Base-by-base conservation (phyloP, 495 filamentous ascomycete genomes). In the Hypoxylon rickii region DNA sequence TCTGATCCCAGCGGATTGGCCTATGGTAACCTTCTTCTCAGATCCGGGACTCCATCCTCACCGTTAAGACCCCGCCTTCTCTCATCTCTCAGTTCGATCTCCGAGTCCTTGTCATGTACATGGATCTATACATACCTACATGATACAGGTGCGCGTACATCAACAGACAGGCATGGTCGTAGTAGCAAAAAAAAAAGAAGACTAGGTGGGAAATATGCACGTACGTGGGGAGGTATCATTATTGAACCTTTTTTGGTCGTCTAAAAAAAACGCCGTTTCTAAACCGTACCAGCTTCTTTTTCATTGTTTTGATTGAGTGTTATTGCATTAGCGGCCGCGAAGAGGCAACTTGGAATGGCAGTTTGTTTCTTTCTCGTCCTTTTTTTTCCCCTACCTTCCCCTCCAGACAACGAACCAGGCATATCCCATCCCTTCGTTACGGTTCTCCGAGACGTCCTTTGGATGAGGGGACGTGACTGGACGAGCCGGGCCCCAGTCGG, bases 321-420 rank as follows among this genome's bases (percentile, higher is more conserved):
- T 48, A 50, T 57, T 79, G 80, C 79, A 80, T 81, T 79, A 82
- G 80, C 71, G 74, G 78, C 77, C 74, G 74, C 67, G 69, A 63
- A 70, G 58, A 69, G 70, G 65, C 63, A 76, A 75, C 73, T 75
- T 58, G 64, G 68, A 67, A 66, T 64, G 63, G 58, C 51, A 65
- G 60, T 54, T 58, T 62, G 50, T 62, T 62, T 57, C 43, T 61
- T 56, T 61, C 43, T 58, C 58, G 58, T 42, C 47, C 38, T 54
- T 48, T 48, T 29, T 16, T 51, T 40, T 52, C 46, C 45, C 33
- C n/a, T 43, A 51, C 61, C 55, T 61, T 55, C 55, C 55, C 63
- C 64, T 49, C 63, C 44, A 41, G 56, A 54, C 55, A 44, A 44
- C 61, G 63, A 71, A 66, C 71, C 71, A 71, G 73, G 66, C 65